These are phyloP conservation scores for Centaurea solstitialis DNA, from an alignment of 129 eudicot genomes.

Conservation along the genomic window DNA sequence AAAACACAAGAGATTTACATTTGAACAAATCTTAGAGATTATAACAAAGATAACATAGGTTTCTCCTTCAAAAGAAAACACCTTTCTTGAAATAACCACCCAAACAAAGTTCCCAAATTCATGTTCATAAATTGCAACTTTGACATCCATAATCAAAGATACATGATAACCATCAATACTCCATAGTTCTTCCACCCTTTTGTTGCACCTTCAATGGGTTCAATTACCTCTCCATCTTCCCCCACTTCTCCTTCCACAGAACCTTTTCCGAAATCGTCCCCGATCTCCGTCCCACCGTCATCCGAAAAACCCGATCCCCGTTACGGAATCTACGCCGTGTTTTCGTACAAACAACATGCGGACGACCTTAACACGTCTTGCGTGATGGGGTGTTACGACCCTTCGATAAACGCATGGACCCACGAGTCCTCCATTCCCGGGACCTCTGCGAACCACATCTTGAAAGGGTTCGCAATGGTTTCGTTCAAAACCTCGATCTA, in stretches of 20 bases:
- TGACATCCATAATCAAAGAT: slow-evolving; percentile 14
- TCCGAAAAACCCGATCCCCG: slow-evolving; percentile 22
- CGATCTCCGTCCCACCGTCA: slow-evolving; percentile 3
- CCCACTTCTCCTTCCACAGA: slow-evolving; percentile 7
- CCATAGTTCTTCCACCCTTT: neutral
- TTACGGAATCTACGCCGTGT: slow-evolving; percentile 31
- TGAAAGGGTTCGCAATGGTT: slow-evolving; percentile 50
- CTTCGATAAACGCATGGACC: slow-evolving; percentile 35
- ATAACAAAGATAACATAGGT: slow-evolving; percentile 23
- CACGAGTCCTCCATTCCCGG: slow-evolving; percentile 41
- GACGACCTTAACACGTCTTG: slow-evolving; percentile 25
- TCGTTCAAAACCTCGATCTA: slow-evolving; percentile 42
- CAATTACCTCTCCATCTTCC: slow-evolving; percentile 39
- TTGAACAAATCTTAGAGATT: slow-evolving; percentile 5
- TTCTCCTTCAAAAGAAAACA: slow-evolving; percentile 17
- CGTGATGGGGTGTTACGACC: slow-evolving; percentile 45
- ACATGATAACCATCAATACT: slow-evolving; percentile 20
- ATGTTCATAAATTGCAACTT: slow-evolving; percentile 26
- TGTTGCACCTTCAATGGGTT: slow-evolving; percentile 42
- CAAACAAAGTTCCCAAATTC: slow-evolving; percentile 13
- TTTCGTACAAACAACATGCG: slow-evolving; percentile 25
- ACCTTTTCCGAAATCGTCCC: slow-evolving; percentile 22
- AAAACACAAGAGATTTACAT: neutral
- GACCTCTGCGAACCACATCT: slow-evolving; percentile 27
- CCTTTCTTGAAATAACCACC: slow-evolving; percentile 17